Evolutionary conservation across 257 asterid species (phyloP).

Genomic region (Marsdenia floribunda): DNA sequence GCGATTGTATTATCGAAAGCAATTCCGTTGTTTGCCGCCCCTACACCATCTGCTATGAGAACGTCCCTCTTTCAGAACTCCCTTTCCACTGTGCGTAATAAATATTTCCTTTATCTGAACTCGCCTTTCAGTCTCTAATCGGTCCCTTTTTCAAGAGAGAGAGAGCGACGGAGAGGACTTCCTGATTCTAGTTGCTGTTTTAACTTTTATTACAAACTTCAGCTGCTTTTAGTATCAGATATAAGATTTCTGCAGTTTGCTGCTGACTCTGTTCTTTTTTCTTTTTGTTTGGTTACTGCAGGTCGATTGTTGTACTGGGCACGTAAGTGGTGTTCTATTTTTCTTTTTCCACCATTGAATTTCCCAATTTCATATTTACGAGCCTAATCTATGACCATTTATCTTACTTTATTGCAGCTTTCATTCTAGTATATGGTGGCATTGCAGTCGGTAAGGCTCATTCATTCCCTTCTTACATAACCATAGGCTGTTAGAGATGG

Average conservation of each 20-base stretch:
- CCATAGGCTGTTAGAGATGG: background rate
- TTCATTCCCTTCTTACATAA: background rate
- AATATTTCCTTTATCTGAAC: background rate
- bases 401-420: background rate
- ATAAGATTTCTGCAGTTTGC: background rate
- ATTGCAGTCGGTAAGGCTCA: background rate
- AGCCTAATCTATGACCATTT: background rate
- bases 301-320: background rate
- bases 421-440: background rate
- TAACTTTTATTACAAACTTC: too few species aligned
- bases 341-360: background rate
- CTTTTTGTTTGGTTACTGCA: background rate
- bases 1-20: conserved; percentile 7
- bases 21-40: conserved; percentile 21
- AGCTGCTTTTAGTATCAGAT: too few species aligned
- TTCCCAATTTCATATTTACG: background rate
- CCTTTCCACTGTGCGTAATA: conserved; percentile 32
- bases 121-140: too few species aligned
- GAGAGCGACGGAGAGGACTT: too few species aligned
- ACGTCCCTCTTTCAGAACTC: conserved; percentile 27
- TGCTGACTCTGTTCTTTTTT: background rate
- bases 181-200: background rate
- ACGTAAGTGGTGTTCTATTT: background rate
- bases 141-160: background rate
- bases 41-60: conserved; percentile 28